Percentiles rank a stretch among this genome's conserved stretches.
Conservation (phyloP, 2,329 filamentous ascomycete genomes). For the Fusarium pilosicola region DNA sequence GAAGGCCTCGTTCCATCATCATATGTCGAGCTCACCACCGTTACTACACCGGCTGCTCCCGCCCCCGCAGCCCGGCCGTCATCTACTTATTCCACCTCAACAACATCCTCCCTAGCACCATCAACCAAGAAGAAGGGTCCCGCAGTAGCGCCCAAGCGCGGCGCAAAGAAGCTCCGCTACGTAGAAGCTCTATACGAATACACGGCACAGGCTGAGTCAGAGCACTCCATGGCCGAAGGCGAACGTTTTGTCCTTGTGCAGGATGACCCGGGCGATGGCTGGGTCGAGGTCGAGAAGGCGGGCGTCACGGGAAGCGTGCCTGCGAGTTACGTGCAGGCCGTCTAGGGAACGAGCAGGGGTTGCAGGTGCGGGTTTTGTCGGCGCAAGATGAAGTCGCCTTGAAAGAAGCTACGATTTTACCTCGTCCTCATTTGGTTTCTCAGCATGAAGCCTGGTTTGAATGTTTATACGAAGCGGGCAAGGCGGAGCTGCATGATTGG, state of each 20-base stretch:
- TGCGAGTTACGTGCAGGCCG: constrained; percentile 88
- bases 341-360: constrained; percentile 54
- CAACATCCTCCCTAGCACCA: constrained; percentile 48
- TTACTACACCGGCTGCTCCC: constrained; percentile 53
- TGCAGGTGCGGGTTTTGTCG: constrained; percentile 24
- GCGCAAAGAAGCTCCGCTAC: constrained; percentile 93
- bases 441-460: neutral
- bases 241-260: constrained; percentile 92
- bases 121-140: constrained; percentile 85
- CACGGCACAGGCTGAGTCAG: constrained; percentile 81
- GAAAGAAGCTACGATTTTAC: neutral
- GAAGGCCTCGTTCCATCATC: constrained; percentile 88
- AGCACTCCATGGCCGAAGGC: constrained; percentile 91
- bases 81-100: constrained; percentile 81
- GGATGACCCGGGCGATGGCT: constrained; percentile 90
- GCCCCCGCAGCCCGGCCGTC: constrained; percentile 68
- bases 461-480: constrained; percentile 29
- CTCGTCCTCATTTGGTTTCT: neutral
- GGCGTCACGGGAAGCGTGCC: constrained; percentile 89
- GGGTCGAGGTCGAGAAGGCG: constrained; percentile 95
- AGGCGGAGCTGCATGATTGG: constrained; percentile 9
- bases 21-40: constrained; percentile 77
- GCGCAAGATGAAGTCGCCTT: neutral
- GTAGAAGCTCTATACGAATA: constrained; percentile 96
- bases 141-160: constrained; percentile 87